phyloP scores from a whole-genome alignment of 805 yeast species.

The Myxozyma neotropica region DNA sequence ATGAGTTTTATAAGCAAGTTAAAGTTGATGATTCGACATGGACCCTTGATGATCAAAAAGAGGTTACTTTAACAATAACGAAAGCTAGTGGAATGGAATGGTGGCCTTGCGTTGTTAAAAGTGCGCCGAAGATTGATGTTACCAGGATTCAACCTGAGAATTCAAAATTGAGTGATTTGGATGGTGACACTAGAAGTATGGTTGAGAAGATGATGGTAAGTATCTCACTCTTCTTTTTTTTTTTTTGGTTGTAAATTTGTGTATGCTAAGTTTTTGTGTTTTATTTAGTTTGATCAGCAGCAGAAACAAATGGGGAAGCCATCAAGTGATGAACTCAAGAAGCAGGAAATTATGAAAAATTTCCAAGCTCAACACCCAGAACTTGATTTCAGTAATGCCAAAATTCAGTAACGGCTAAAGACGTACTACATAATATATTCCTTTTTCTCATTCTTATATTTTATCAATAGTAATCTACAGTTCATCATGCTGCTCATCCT shows the following conservation, averaged over 20 bases:
- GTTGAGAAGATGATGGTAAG: slow-evolving; percentile 52
- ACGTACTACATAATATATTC: no score
- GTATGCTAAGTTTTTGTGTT: no score
- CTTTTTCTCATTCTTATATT: no score
- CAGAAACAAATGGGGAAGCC: slow-evolving; percentile 48
- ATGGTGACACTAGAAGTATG: slow-evolving; percentile 47
- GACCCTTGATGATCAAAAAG: slow-evolving; percentile 47
- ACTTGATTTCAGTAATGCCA: slow-evolving; percentile 46
- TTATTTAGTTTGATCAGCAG: slow-evolving; percentile 44
- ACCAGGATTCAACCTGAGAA: slow-evolving; percentile 48
- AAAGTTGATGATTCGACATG: slow-evolving; percentile 46
- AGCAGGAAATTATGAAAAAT: slow-evolving; percentile 42
- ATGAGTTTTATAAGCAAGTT: slow-evolving; percentile 43
- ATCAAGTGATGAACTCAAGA: slow-evolving; percentile 44
- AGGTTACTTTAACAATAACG: slow-evolving; percentile 44
- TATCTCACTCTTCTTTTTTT: neutral
- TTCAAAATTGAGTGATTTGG: slow-evolving; percentile 47
- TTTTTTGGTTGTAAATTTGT: neutral
- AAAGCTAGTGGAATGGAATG: slow-evolving; percentile 46
- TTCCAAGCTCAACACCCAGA: slow-evolving; percentile 50
- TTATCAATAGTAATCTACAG: no score
- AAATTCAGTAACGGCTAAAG: no score
- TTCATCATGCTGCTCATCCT: neutral
- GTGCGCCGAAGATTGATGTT: slow-evolving; percentile 49
- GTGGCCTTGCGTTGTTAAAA: slow-evolving; percentile 52